A percentile compares a stretch with the other conserved stretches of the same genome.
Evolutionary conservation across 2,329 filamentous ascomycete genomes (phyloP).

Genomic region (Cryphonectria carpinicola): DNA sequence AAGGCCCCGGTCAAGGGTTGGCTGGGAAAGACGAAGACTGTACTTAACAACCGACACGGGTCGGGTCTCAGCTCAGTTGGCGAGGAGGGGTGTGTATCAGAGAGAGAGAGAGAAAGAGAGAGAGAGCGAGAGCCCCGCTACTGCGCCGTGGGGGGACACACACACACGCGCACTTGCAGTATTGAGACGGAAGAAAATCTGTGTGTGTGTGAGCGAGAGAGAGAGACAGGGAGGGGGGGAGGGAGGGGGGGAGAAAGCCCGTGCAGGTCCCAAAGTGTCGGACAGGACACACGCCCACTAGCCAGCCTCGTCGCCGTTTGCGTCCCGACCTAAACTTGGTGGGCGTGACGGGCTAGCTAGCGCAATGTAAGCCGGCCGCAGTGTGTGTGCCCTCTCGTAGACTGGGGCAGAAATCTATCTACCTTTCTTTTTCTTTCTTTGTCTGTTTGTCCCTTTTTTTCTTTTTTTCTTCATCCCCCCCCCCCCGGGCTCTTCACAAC

Average conservation of each 20-base stretch:
- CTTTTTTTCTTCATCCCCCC: no score
- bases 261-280: conserved; percentile 5
- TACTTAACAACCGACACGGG: background rate
- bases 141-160: background rate
- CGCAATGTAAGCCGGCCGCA: background rate
- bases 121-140: background rate
- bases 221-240: background rate
- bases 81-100: background rate
- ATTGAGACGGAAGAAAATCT: conserved; percentile 1
- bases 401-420: background rate
- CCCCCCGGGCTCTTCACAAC: no score
- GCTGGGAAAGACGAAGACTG: background rate
- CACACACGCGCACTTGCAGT: background rate
- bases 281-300: background rate
- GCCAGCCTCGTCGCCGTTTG: background rate
- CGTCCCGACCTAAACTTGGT: background rate
- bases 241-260: background rate
- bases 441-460: no score
- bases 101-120: no score
- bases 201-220: no score
- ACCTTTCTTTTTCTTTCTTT: background rate
- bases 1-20: background rate
- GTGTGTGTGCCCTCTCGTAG: background rate
- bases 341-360: background rate
- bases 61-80: conserved; percentile 6